These are phyloP conservation scores for Parafenestella ontariensis DNA, from an alignment of 2,329 filamentous ascomycete genomes.

Conservation along the genomic window DNA sequence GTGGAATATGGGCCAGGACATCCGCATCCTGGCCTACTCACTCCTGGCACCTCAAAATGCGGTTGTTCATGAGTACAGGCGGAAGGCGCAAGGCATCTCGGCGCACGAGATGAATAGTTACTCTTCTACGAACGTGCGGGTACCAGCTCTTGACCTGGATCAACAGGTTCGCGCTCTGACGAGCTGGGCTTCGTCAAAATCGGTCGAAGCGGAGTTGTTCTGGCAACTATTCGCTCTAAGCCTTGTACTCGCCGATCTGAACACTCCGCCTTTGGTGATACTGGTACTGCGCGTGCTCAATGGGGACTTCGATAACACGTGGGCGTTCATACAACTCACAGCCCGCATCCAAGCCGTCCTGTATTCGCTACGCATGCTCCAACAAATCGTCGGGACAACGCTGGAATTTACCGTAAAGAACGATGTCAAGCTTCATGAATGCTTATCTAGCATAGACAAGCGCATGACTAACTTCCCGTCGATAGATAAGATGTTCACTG, in stretches of 20 bases:
- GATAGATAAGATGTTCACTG: slow-evolving; percentile 30
- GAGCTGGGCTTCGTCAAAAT: slow-evolving; percentile 21
- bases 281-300: slow-evolving; percentile 31
- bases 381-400: slow-evolving; percentile 44
- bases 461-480: slow-evolving; percentile 31
- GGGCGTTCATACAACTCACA: slow-evolving; percentile 49
- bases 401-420: slow-evolving; percentile 10
- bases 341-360: slow-evolving; percentile 52
- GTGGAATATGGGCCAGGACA: slow-evolving; percentile 48
- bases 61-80: slow-evolving; percentile 46
- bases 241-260: slow-evolving; percentile 28
- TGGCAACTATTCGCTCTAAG: slow-evolving; percentile 38
- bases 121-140: slow-evolving; percentile 1
- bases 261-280: slow-evolving; percentile 24
- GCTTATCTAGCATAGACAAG: slow-evolving; percentile 12
- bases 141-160: slow-evolving; percentile 16
- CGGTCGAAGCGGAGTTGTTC: slow-evolving; percentile 16
- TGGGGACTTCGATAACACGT: slow-evolving; percentile 42
- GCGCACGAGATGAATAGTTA: slow-evolving; percentile 26
- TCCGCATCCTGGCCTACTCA: slow-evolving; percentile 51
- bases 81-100: slow-evolving; percentile 44
- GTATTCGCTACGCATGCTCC: slow-evolving; percentile 53
- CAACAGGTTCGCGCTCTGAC: slow-evolving; percentile 18
- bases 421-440: slow-evolving; percentile 1
- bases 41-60: slow-evolving; percentile 30